phyloP scores from a whole-genome alignment of 163 green algal species.

The Coccomyxa subellipsoidea region DNA sequence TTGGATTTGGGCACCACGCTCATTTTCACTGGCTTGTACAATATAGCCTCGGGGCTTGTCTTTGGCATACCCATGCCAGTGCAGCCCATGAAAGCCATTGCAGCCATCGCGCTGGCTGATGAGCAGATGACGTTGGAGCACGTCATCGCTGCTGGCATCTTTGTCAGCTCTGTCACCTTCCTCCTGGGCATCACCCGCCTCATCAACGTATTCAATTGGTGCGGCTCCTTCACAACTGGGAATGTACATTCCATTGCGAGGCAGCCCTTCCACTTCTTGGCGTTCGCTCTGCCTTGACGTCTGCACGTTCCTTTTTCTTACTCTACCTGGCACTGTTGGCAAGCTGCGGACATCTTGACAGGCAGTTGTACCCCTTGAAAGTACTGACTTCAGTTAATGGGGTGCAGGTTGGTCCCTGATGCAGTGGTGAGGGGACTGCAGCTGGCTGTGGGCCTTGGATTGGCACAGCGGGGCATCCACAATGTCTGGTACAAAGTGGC shows the following conservation, averaged over 20 bases:
- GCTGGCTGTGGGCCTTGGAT: conserved; percentile 66
- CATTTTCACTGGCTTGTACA: conserved; percentile 70
- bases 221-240: neutral
- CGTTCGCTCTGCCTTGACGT: too few species aligned
- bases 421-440: conserved; percentile 76
- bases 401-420: conserved; percentile 38
- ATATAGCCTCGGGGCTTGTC: conserved; percentile 48
- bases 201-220: conserved; percentile 50
- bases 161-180: conserved; percentile 57
- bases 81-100: conserved; percentile 67
- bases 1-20: conserved; percentile 79
- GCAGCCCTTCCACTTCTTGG: too few species aligned
- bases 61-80: conserved; percentile 72
- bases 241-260: neutral
- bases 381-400: too few species aligned
- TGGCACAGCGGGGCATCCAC: conserved; percentile 59
- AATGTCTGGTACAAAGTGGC: conserved; percentile 32
- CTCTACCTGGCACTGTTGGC: too few species aligned
- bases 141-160: conserved; percentile 62
- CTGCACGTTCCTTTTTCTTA: too few species aligned
- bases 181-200: conserved; percentile 54
- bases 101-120: conserved; percentile 44
- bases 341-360: too few species aligned
- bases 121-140: conserved; percentile 51
- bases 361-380: too few species aligned